Evolutionary conservation across 2,329 filamentous ascomycete species (phyloP).

Genomic region (Verticillium isaacii): DNA sequence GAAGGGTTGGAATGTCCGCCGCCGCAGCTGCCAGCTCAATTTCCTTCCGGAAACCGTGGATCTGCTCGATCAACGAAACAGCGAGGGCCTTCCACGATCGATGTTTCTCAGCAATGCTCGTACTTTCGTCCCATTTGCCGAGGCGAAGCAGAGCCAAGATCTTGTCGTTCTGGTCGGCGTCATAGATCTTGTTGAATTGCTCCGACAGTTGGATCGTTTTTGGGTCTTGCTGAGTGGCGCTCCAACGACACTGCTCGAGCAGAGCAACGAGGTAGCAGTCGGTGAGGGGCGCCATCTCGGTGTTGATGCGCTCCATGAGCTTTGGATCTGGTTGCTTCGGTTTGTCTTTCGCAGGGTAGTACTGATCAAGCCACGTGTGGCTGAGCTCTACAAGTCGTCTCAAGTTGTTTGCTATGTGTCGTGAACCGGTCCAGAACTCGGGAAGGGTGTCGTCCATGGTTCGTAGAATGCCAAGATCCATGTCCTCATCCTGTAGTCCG

Average conservation of each 20-base stretch:
- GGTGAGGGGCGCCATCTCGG: slow-evolving; percentile 44
- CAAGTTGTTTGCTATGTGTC: slow-evolving; percentile 55
- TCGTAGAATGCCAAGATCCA: slow-evolving; percentile 60
- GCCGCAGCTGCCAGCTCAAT: slow-evolving; percentile 7
- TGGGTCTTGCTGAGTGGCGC: slow-evolving; percentile 36
- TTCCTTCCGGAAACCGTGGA: slow-evolving; percentile 25
- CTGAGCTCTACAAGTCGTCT: slow-evolving; percentile 56
- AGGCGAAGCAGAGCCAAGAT: slow-evolving; percentile 48
- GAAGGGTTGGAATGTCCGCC: slow-evolving; percentile 24
- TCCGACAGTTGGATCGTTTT: slow-evolving; percentile 36
- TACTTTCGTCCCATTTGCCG: slow-evolving; percentile 53
- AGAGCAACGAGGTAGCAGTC: slow-evolving; percentile 52
- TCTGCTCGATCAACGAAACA: slow-evolving; percentile 50
- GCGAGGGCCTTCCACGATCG: slow-evolving; percentile 50
- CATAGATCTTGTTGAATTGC: slow-evolving; percentile 42
- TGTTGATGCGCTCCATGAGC: slow-evolving; percentile 40
- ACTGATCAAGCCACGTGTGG: slow-evolving; percentile 48
- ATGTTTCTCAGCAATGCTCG: slow-evolving; percentile 55
- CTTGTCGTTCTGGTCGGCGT: slow-evolving; percentile 46
- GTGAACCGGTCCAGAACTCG: slow-evolving; percentile 80
- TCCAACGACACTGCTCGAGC: slow-evolving; percentile 49
- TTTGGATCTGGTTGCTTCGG: slow-evolving; percentile 29
- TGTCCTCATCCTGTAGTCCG: slow-evolving; percentile 62
- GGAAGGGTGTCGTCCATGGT: slow-evolving; percentile 65
- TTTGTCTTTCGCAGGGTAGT: slow-evolving; percentile 28